Base-by-base conservation (phyloP, 331 rosid species). In the Quercus tomentella region DNA sequence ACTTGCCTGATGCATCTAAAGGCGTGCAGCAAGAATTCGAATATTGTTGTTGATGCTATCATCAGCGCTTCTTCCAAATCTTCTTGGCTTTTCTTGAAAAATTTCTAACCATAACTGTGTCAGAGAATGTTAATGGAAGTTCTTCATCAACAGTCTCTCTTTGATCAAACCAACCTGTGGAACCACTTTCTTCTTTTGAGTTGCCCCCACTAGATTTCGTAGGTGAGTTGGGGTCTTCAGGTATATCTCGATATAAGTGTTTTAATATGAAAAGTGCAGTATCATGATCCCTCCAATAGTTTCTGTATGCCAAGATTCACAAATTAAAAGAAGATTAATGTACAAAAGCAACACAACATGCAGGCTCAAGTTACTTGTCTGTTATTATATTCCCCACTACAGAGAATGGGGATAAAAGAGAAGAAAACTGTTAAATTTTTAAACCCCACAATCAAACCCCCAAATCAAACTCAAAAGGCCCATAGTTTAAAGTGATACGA, bases 261-360 rank as follows among this genome's bases (percentile, higher is more conserved):
- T 85, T 91, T 87, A 93, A 82, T 80, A 93, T 91, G 83, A 91
- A 96, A 66, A 96, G 92, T 6, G 97, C 94, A 6, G 98, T 96
- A 79, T 96, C 98, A 77, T 80, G 56, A 83, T 96, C 98, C 89
- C 99, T 89, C 99, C 98, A 93, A 80, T 91, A 93, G 87, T 96
- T 96, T 84, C 93, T 96, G 96, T 78, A 74, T 52, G 20, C 70
- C 82, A 79, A 76, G 31, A 62, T 76, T 77, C 28, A 57, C 54
- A 63, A 54, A 21, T 82, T 16, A 21, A 54, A 68, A 54, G 17
- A 62, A 72, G 7, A 56, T n/a, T 17, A 62, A 56, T 0, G 49
- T 7, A 66, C 51, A 33, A 67, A 20, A 67, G 72, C 52, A 67
- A 67, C n/a, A 18, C 4, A 31, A 35, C 21, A 22, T 23, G 33